phyloP scores from a whole-genome alignment of 2,329 filamentous ascomycete genomes.

The Beauveria asiatica region DNA sequence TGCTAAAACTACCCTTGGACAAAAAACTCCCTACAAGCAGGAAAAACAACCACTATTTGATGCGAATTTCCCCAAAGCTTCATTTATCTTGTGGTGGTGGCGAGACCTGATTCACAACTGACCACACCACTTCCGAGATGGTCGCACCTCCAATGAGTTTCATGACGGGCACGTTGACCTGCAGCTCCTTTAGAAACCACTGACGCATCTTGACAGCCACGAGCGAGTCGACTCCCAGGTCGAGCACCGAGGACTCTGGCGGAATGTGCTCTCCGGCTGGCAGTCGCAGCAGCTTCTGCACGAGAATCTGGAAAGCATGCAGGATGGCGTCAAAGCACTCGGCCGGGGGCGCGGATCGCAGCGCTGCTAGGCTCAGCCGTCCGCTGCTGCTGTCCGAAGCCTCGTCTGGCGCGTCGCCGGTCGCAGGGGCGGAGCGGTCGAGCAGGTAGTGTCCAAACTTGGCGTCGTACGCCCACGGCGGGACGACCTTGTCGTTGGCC shows the following conservation, averaged over 20 bases:
- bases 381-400: not conserved
- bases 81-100: not conserved
- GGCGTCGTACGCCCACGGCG: constrained; percentile 1
- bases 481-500: not conserved
- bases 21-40: too few species aligned
- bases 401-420: not conserved
- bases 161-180: constrained; percentile 36
- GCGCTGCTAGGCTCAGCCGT: not conserved
- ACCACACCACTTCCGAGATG: not conserved
- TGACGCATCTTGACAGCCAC: constrained; percentile 29
- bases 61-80: too few species aligned
- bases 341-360: not conserved
- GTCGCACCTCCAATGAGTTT: constrained; percentile 25
- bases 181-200: constrained; percentile 39
- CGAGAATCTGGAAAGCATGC: constrained; percentile 25
- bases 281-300: not conserved
- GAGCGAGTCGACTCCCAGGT: constrained; percentile 22
- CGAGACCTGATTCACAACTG: not conserved
- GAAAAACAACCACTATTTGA: too few species aligned
- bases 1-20: too few species aligned
- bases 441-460: constrained; percentile 11
- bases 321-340: not conserved
- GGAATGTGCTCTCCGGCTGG: not conserved
- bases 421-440: not conserved
- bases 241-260: not conserved